phyloP scores from a whole-genome alignment of 495 filamentous ascomycete species.

The Podospora pseudoanserina region DNA sequence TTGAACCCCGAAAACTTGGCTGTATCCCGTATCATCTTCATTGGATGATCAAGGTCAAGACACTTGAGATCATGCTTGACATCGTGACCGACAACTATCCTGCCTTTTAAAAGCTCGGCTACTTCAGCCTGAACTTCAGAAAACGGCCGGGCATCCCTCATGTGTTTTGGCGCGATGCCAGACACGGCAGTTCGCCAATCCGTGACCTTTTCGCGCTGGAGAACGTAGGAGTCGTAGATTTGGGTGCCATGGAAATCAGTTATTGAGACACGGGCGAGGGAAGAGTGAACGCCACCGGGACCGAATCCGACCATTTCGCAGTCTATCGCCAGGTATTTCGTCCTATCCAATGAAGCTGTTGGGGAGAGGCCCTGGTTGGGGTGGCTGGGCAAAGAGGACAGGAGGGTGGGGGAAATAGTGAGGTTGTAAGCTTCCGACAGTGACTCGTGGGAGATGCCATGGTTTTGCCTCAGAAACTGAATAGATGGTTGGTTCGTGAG shows the following conservation, averaged over 20 bases:
- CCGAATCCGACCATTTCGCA: slow-evolving; percentile 98
- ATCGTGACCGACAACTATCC: slow-evolving; percentile 87
- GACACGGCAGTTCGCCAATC: slow-evolving; percentile 86
- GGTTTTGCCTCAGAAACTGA: slow-evolving; percentile 3
- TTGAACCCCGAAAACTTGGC: slow-evolving; percentile 69
- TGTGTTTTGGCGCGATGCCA: slow-evolving; percentile 69
- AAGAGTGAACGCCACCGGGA: slow-evolving; percentile 60
- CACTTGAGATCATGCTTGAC: slow-evolving; percentile 79
- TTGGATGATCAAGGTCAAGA: slow-evolving; percentile 70
- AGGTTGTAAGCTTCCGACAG: slow-evolving; percentile 58
- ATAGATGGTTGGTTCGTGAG: background rate
- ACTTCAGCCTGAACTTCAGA: slow-evolving; percentile 71
- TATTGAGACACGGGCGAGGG: slow-evolving; percentile 77
- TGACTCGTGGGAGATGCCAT: slow-evolving; percentile 57
- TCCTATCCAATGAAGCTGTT: slow-evolving; percentile 60
- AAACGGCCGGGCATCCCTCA: slow-evolving; percentile 65
- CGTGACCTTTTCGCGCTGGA: slow-evolving; percentile 68
- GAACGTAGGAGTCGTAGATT: slow-evolving; percentile 87
- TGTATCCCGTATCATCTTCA: slow-evolving; percentile 77
- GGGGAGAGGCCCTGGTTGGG: slow-evolving; percentile 53
- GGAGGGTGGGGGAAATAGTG: slow-evolving; percentile 35
- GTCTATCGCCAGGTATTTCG: slow-evolving; percentile 76
- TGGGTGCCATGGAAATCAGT: slow-evolving; percentile 91
- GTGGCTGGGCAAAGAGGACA: slow-evolving; percentile 18
- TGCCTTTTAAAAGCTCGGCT: slow-evolving; percentile 63